Base-by-base conservation (phyloP, 768 basidiomycete genomes). In the Candolleomyces aberdarensis region DNA sequence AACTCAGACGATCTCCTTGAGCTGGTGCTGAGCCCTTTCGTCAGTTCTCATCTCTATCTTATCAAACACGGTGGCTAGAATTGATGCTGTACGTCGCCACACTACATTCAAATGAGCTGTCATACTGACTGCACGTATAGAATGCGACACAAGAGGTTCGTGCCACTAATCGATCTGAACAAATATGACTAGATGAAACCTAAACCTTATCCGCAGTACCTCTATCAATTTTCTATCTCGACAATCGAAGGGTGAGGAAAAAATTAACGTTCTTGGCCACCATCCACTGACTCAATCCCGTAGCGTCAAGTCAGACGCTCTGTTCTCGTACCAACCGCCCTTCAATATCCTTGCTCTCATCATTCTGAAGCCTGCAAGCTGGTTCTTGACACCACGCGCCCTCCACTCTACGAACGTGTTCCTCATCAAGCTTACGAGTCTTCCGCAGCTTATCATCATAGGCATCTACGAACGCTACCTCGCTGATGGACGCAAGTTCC, bases 321-420 rank as follows among this genome's bases (percentile, higher is more conserved):
- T 97, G 17, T 93, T 96, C 76, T 93, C 89, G 51, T 96, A 97
- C 67, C 91, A 94, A 65, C 92, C 92, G 1, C 94, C 94, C 1
- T 93, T 94, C 81, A 94, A 92, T 67, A 76, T 93, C 19, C 75
- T 91, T 19, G 95, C 95, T 1, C 87, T 94, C 70, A 59, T 85
- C 31, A 78, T 96, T 60, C 81, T 96, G 53, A 89, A 91, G 70
- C 92, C 94, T 13, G 79, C 88, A 26, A 88, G 87, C 64, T 95
- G 82, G 72, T 67, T 92, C 44, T 74, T 94, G 15, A 81, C 87
- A 3, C 92, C 94, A 2, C 83, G 92, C 41, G 80, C 84, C 10
- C 75, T 96, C n/a, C 95, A 97, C 67, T 81, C 87, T 1, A 76
- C 83, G 40, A 96, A 96, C 65, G 94, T 96, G 3, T 87, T 94